Base-by-base conservation (phyloP, 2,329 filamentous ascomycete species). In the Microthyrium microscopicum region DNA sequence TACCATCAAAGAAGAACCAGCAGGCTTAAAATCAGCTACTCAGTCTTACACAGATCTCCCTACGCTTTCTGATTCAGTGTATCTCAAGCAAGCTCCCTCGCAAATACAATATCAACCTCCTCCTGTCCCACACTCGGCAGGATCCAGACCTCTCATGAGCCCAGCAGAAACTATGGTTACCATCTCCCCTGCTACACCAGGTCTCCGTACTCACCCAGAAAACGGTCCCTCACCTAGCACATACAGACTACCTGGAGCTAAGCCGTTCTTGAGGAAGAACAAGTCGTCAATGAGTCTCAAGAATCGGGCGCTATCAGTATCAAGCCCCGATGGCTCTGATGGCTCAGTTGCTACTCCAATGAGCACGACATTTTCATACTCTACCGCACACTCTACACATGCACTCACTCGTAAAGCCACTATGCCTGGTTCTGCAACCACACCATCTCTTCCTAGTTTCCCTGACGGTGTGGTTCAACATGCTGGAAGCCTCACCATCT, bases 311-410 rank as follows among this genome's bases (percentile, higher is more conserved):
- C 61, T 85, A 45, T 84, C 82, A 9, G 56, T 69, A 33, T 65
- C 68, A 5, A 70, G 65, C 20, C 62, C 62, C 4, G 68, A 73
- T 38, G 62, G 62, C 4, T 70, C 68, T 2, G 77, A 82, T 1
- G 61, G 68, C 31, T 84, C 81, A 1, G 75, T 79, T 4, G 69
- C 66, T 19, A 92, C 83, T 0, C 81, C 84, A 1, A 64, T 77
- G 39, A 83, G 70, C 48, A 73, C 69, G 35, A 70, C 69, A 5
- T 80, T 82, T 48, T 66, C 59, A 20, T 60, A 59, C 13, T 51
- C 68, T 42, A 52, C 62, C 15, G 47, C 39, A 16, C 53, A 39
- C 15, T 28, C 21, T 18, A n/a, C n/a, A n/a, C n/a, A n/a, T n/a
- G n/a, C n/a, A n/a, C 9, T 18, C 9, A 15, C 11, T 17, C 22